Conservation (phyloP, 2,329 filamentous ascomycete species). For the Dendryphion nanum region DNA sequence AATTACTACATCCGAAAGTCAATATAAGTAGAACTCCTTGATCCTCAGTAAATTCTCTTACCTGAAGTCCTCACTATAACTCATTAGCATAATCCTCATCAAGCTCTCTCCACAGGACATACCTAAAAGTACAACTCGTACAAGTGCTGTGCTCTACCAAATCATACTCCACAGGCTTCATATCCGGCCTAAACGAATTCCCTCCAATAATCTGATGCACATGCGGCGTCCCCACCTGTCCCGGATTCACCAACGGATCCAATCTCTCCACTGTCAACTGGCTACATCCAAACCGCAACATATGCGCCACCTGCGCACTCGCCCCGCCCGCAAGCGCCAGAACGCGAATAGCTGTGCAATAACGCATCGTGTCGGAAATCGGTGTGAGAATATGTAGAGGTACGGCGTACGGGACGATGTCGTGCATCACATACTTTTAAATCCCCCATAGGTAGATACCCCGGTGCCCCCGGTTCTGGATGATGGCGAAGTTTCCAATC, state of each 20-base stretch:
- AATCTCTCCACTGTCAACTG: conserved; percentile 28
- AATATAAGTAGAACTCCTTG: neutral
- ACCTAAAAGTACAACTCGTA: conserved; percentile 29
- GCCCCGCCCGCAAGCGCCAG: conserved; percentile 6
- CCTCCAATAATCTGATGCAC: conserved; percentile 31
- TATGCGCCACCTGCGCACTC: conserved; percentile 11
- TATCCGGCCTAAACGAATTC: conserved; percentile 24
- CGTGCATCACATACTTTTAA: no score
- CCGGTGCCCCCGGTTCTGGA: no score
- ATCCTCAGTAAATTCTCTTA: conserved; percentile 1
- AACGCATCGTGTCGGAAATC: no score
- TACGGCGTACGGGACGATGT: no score
- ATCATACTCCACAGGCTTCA: conserved; percentile 26
- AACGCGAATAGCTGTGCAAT: no score
- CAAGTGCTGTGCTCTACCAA: conserved; percentile 20
- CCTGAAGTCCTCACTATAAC: conserved; percentile 12
- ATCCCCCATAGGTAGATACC: no score
- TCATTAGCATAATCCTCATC: neutral
- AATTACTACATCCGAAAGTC: conserved; percentile 15
- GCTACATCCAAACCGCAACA: conserved; percentile 28
- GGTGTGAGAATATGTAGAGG: no score
- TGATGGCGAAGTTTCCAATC: no score
- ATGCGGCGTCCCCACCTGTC: conserved; percentile 24
- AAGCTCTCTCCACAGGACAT: no score
- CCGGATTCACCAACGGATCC: conserved; percentile 29